These are phyloP conservation scores for Eimeria sp. DNA, from an alignment of 169 alveolate species.

Conservation along the genomic window DNA sequence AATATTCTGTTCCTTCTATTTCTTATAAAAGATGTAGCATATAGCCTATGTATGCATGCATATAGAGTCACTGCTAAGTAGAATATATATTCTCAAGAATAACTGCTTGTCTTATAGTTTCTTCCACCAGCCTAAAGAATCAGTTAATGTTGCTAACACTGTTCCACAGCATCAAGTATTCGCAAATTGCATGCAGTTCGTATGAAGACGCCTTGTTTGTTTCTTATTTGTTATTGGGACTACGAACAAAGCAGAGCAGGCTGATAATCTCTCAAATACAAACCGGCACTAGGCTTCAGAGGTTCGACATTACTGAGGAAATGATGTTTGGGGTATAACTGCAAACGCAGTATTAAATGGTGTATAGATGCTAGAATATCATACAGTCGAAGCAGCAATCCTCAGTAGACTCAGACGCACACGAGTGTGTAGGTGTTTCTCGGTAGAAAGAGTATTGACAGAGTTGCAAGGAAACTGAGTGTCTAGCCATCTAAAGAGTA, in stretches of 20 bases:
- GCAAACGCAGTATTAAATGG: neutral
- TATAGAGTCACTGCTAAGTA: too few species aligned
- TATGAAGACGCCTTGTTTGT: neutral
- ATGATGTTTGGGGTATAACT: neutral
- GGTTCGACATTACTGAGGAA: neutral
- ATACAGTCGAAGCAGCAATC: neutral
- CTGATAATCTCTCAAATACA: neutral
- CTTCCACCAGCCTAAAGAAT: too few species aligned
- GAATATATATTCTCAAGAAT: too few species aligned
- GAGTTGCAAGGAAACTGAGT: too few species aligned
- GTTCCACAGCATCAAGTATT: neutral
- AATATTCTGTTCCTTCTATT: too few species aligned
- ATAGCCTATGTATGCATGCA: too few species aligned
- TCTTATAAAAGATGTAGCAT: too few species aligned
- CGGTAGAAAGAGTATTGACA: too few species aligned
- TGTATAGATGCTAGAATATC: neutral
- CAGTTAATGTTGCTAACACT: neutral
- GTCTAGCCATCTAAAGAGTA: neutral
- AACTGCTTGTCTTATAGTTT: too few species aligned
- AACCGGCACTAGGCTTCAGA: neutral
- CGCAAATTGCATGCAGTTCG: neutral
- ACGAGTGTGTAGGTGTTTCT: neutral
- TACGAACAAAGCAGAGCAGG: neutral
- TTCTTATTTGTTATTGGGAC: neutral
- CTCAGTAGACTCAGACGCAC: neutral